These are phyloP conservation scores for Clarireedia sp. DNA, from an alignment of 2,329 filamentous ascomycete species.

Conservation along the genomic window DNA sequence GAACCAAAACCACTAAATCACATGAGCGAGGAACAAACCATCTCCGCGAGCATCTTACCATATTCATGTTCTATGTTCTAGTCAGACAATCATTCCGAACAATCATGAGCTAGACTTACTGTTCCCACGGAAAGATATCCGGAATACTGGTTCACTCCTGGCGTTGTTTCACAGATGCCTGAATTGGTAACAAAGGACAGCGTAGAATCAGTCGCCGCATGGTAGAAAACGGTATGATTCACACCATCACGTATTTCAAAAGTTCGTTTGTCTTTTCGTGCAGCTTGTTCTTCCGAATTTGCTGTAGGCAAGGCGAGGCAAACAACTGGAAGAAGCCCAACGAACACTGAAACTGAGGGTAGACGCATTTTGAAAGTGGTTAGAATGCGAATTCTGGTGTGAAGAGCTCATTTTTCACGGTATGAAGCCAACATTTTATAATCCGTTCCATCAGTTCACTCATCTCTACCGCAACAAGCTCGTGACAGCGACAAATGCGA, in stretches of 20 bases:
- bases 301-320: constrained; percentile 13
- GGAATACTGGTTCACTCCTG: constrained; percentile 42
- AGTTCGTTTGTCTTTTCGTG: constrained; percentile 27
- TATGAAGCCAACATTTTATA: background rate
- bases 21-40: background rate
- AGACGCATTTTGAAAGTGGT: constrained; percentile 12
- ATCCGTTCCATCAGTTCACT: background rate
- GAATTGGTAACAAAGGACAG: constrained; percentile 44
- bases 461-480: background rate
- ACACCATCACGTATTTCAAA: constrained; percentile 31
- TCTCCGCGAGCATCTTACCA: background rate
- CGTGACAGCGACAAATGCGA: background rate
- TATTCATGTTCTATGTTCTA: constrained; percentile 16
- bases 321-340: constrained; percentile 11
- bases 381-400: background rate
- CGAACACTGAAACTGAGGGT: constrained; percentile 4
- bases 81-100: constrained; percentile 23
- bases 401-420: too few species aligned
- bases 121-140: constrained; percentile 42
- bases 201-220: constrained; percentile 37
- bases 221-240: constrained; percentile 40
- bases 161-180: constrained; percentile 43
- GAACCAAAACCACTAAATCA: constrained; percentile 37
- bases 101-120: constrained; percentile 6
- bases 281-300: background rate